phyloP scores from a whole-genome alignment of 495 filamentous ascomycete genomes.

The Penicillium bovifimosum region DNA sequence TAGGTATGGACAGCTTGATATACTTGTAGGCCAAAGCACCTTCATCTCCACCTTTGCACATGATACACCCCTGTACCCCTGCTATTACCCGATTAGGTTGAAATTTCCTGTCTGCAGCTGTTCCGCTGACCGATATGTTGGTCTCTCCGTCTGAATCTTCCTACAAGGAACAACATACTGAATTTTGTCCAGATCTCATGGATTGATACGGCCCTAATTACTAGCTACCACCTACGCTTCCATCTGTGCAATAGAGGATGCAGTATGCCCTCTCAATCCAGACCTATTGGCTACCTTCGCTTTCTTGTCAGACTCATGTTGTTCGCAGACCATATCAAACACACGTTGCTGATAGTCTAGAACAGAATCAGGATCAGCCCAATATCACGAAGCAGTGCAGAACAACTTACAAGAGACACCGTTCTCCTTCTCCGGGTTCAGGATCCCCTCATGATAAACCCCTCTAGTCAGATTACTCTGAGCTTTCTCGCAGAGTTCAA shows the following conservation, averaged over 20 bases:
- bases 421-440: slow-evolving; percentile 54
- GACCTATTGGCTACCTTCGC: slow-evolving; percentile 4
- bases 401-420: slow-evolving; percentile 49
- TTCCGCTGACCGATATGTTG: not conserved
- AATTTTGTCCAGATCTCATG: too few species aligned
- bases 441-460: slow-evolving; percentile 53
- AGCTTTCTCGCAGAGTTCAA: slow-evolving; percentile 54
- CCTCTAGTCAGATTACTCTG: slow-evolving; percentile 51
- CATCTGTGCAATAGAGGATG: slow-evolving; percentile 15
- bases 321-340: slow-evolving; percentile 47
- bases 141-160: too few species aligned
- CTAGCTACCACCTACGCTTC: slow-evolving; percentile 16
- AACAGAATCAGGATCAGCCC: not conserved
- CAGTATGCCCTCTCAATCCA: slow-evolving; percentile 9
- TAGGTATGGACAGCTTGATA: slow-evolving; percentile 10
- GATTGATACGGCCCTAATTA: not conserved
- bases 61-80: not conserved
- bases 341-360: slow-evolving; percentile 53
- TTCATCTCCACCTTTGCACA: slow-evolving; percentile 2
- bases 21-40: slow-evolving; percentile 14
- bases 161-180: too few species aligned
- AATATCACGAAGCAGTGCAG: too few species aligned
- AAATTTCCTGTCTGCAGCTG: slow-evolving; percentile 10
- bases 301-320: slow-evolving; percentile 37
- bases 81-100: slow-evolving; percentile 22